phyloP scores from a whole-genome alignment of 2,329 filamentous ascomycete genomes.

The Xylaria sp. region DNA sequence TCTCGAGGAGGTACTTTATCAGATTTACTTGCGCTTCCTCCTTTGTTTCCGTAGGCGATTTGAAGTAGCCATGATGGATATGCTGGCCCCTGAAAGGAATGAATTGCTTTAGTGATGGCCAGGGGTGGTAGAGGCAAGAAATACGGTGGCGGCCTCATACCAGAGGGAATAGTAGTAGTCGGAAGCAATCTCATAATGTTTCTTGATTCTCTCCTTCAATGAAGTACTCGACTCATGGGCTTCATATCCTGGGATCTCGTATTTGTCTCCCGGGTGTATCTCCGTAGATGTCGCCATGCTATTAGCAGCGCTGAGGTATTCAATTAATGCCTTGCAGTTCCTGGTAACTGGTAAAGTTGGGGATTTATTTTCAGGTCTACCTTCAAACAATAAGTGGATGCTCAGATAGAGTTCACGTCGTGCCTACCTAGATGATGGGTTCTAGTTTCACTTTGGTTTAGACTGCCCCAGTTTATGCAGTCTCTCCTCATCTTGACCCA shows the following conservation, averaged over 20 bases:
- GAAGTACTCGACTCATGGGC: slow-evolving; percentile 47
- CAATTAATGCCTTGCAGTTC: not conserved
- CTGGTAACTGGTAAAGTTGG: not conserved
- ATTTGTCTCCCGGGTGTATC: slow-evolving; percentile 46
- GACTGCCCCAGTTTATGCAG: not conserved
- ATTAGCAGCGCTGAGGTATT: not conserved
- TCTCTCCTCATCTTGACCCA: not conserved
- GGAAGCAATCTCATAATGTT: slow-evolving; percentile 70
- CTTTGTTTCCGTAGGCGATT: slow-evolving; percentile 62
- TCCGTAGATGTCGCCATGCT: slow-evolving; percentile 26
- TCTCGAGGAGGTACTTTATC: slow-evolving; percentile 65
- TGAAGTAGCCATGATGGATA: slow-evolving; percentile 72
- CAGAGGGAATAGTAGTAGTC: slow-evolving; percentile 72
- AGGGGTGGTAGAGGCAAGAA: not conserved
- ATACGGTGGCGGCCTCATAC: slow-evolving; percentile 52
- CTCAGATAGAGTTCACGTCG: slow-evolving; percentile 1
- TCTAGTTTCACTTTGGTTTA: slow-evolving; percentile 24
- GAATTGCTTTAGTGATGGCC: slow-evolving; percentile 21
- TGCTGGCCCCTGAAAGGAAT: slow-evolving; percentile 65
- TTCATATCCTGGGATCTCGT: slow-evolving; percentile 47
- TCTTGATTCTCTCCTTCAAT: slow-evolving; percentile 68
- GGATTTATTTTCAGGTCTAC: not conserved
- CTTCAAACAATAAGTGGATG: not conserved
- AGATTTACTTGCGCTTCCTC: slow-evolving; percentile 68
- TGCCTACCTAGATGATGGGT: not conserved